A percentile compares a stretch with the other conserved stretches of the same genome.
phyloP scores from a whole-genome alignment of 2,329 filamentous ascomycete genomes.

The Dendrostoma leiphaemia region DNA sequence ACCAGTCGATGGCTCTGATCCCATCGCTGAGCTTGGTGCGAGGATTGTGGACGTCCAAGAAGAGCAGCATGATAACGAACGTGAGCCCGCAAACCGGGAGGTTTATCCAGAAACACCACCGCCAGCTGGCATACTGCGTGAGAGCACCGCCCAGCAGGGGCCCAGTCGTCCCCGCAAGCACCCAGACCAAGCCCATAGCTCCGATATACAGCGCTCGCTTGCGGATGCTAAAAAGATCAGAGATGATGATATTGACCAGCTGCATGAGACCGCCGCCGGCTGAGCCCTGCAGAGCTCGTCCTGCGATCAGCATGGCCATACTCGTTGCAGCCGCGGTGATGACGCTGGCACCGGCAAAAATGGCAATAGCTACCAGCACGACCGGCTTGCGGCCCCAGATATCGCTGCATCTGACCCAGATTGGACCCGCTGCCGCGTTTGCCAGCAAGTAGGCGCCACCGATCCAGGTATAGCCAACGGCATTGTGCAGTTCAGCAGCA shows the following conservation, averaged over 20 bases:
- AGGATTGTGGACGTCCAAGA: constrained; percentile 54
- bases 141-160: constrained; percentile 26
- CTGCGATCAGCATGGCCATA: constrained; percentile 36
- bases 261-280: constrained; percentile 35
- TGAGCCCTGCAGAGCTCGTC: constrained; percentile 32
- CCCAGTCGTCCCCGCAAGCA: constrained; percentile 26
- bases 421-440: constrained; percentile 54
- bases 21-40: constrained; percentile 58
- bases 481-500: constrained; percentile 45
- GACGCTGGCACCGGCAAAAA: constrained; percentile 37
- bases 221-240: constrained; percentile 36
- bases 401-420: constrained; percentile 52
- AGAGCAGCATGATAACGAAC: constrained; percentile 22
- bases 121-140: constrained; percentile 23
- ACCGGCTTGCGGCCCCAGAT: constrained; percentile 43
- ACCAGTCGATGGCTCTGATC: constrained; percentile 58
- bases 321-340: constrained; percentile 32
- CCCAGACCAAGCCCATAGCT: constrained; percentile 49
- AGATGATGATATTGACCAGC: constrained; percentile 35
- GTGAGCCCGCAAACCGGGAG: constrained; percentile 22
- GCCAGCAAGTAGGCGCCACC: constrained; percentile 63
- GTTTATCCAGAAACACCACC: constrained; percentile 28
- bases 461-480: constrained; percentile 64
- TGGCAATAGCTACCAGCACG: constrained; percentile 29
- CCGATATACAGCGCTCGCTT: constrained; percentile 23